These are phyloP conservation scores for Gaultheria prostrata DNA, from an alignment of 148 eudicot species.

Conservation along the genomic window DNA sequence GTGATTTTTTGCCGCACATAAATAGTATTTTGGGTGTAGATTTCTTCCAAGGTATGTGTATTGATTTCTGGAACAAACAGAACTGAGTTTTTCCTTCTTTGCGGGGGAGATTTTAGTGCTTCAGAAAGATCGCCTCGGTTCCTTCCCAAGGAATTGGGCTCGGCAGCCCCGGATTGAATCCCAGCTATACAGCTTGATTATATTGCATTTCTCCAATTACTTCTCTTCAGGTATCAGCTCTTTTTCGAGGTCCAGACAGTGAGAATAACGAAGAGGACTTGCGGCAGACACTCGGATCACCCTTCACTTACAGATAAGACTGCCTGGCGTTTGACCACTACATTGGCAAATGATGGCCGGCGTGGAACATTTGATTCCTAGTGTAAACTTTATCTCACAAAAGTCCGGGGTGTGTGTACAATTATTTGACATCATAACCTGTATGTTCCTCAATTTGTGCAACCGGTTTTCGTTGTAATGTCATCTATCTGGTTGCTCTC, in stretches of 20 bases:
- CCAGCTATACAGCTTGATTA: background rate
- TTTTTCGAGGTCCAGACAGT: constrained; percentile 8
- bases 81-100: background rate
- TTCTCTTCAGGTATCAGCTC: background rate
- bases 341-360: background rate
- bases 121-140: background rate
- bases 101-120: background rate
- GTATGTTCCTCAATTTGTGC: background rate
- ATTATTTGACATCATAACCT: background rate
- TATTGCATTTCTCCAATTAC: background rate
- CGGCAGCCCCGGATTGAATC: background rate
- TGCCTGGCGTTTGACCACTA: background rate
- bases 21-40: background rate
- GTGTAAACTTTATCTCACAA: background rate
- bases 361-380: background rate
- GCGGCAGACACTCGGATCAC: background rate
- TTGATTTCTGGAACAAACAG: background rate
- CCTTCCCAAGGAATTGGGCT: background rate
- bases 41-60: constrained; percentile 1
- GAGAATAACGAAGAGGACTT: background rate
- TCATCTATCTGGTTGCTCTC: background rate
- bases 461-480: background rate
- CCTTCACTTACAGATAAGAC: background rate
- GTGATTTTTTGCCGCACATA: too few relatives aligned
- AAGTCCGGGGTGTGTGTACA: background rate